phyloP scores from a whole-genome alignment of 139 green algal species.

The Pseudopediastrum boryanum region DNA sequence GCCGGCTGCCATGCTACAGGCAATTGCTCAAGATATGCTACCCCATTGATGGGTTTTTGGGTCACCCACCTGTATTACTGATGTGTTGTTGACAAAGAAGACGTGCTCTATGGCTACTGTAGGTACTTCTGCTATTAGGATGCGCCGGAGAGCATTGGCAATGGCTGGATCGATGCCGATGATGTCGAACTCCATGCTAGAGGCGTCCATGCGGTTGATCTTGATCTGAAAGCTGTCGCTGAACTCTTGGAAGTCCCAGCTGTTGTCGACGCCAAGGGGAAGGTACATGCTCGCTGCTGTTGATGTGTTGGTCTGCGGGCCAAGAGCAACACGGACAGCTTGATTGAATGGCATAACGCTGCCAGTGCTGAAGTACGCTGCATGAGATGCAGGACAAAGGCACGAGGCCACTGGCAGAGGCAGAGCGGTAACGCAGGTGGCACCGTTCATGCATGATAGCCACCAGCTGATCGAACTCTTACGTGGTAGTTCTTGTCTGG shows the following conservation, averaged over 20 bases:
- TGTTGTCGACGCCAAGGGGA: slow-evolving; percentile 79
- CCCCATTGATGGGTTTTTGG: neutral
- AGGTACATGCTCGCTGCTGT: slow-evolving; percentile 72
- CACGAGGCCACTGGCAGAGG: neutral
- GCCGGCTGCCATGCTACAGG: too few relatives aligned
- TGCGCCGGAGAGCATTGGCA: slow-evolving; percentile 93
- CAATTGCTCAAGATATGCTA: too few relatives aligned
- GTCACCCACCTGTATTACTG: slow-evolving; percentile 78
- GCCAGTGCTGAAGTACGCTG: neutral
- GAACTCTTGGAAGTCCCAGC: slow-evolving; percentile 76
- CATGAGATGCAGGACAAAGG: neutral
- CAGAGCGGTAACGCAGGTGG: neutral
- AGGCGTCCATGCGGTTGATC: slow-evolving; percentile 29
- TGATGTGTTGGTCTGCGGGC: slow-evolving; percentile 67
- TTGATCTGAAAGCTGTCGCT: slow-evolving; percentile 47
- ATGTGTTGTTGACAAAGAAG: slow-evolving; percentile 97
- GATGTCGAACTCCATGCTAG: slow-evolving; percentile 91
- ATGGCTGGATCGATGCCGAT: slow-evolving; percentile 86
- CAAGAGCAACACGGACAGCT: neutral
- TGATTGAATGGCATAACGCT: neutral
- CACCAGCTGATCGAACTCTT: slow-evolving; percentile 3
- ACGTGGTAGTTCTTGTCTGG: slow-evolving; percentile 81
- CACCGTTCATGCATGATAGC: neutral
- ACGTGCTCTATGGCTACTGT: slow-evolving; percentile 98
- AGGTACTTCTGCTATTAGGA: slow-evolving; percentile 95